These are phyloP conservation scores for Ramularia collo-cygni DNA, from an alignment of 2,329 filamentous ascomycete species.

Conservation along the genomic window DNA sequence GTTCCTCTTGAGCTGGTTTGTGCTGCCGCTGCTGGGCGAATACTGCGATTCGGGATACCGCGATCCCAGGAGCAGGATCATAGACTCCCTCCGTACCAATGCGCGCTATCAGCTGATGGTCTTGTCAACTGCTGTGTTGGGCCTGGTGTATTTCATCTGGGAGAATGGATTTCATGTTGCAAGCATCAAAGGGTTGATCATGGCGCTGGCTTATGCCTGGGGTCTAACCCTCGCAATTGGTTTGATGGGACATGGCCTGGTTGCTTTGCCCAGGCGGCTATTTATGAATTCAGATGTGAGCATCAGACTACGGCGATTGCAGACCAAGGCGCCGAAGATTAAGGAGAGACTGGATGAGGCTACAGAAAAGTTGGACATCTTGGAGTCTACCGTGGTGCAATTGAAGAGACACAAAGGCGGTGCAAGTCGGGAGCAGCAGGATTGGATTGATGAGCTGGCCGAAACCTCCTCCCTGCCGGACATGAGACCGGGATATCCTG, in stretches of 20 bases:
- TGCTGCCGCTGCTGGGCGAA: slow-evolving; percentile 87
- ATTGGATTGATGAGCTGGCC: slow-evolving; percentile 93
- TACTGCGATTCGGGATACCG: slow-evolving; percentile 92
- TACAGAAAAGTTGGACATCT: slow-evolving; percentile 66
- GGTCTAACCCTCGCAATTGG: slow-evolving; percentile 88
- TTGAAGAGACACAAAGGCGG: slow-evolving; percentile 75
- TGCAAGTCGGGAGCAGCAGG: slow-evolving; percentile 66
- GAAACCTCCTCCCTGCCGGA: slow-evolving; percentile 69
- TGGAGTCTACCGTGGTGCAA: slow-evolving; percentile 74
- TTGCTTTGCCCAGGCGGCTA: slow-evolving; percentile 77
- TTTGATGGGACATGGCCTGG: slow-evolving; percentile 93
- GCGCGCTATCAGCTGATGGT: slow-evolving; percentile 81
- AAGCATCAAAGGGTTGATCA: slow-evolving; percentile 74
- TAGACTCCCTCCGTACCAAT: slow-evolving; percentile 82
- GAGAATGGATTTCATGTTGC: slow-evolving; percentile 65
- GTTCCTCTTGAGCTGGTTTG: slow-evolving; percentile 91
- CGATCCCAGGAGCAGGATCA: slow-evolving; percentile 69
- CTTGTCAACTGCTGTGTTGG: slow-evolving; percentile 61
- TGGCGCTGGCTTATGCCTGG: slow-evolving; percentile 94
- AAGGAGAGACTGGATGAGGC: slow-evolving; percentile 87
- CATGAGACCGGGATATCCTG: slow-evolving; percentile 36
- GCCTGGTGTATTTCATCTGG: slow-evolving; percentile 75
- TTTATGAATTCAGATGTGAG: slow-evolving; percentile 74
- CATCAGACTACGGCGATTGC: slow-evolving; percentile 65
- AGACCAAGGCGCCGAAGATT: slow-evolving; percentile 69